These are phyloP conservation scores for Metarhizium rileyi DNA, from an alignment of 2,329 filamentous ascomycete species.

Conservation along the genomic window DNA sequence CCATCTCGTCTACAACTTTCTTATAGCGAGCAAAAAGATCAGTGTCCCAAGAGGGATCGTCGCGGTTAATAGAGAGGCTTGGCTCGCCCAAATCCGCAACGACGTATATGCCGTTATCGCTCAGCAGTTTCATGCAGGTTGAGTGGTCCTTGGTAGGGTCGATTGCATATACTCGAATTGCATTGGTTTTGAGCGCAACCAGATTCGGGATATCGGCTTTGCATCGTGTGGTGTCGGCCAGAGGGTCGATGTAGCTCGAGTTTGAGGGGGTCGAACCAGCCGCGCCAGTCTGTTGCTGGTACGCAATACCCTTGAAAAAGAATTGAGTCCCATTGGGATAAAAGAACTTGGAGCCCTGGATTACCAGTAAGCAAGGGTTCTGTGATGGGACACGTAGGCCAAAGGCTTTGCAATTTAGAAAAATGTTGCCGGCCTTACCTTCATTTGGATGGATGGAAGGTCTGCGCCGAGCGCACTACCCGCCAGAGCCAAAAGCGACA, in stretches of 20 bases:
- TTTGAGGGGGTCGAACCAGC: constrained; percentile 38
- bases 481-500: constrained; percentile 30
- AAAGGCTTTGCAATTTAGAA: neutral
- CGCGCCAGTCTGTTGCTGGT: constrained; percentile 69
- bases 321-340: constrained; percentile 60
- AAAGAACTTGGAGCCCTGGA: constrained; percentile 76
- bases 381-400: neutral
- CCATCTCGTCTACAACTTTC: constrained; percentile 69
- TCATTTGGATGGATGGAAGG: constrained; percentile 55
- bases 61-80: constrained; percentile 71
- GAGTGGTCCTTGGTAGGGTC: constrained; percentile 70
- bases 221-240: constrained; percentile 63
- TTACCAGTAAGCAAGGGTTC: constrained; percentile 2
- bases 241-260: constrained; percentile 67
- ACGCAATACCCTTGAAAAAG: constrained; percentile 88
- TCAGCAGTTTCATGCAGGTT: constrained; percentile 74
- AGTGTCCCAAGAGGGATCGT: constrained; percentile 68
- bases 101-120: constrained; percentile 87
- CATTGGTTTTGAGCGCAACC: constrained; percentile 72
- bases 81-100: constrained; percentile 86
- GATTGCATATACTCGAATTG: constrained; percentile 90
- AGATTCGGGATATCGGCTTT: constrained; percentile 79
- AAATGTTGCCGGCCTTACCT: constrained; percentile 37
- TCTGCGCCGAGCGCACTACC: constrained; percentile 32
- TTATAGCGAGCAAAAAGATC: constrained; percentile 75